Base-by-base conservation (phyloP, 2,329 filamentous ascomycete genomes). In the Fusarium longipes region DNA sequence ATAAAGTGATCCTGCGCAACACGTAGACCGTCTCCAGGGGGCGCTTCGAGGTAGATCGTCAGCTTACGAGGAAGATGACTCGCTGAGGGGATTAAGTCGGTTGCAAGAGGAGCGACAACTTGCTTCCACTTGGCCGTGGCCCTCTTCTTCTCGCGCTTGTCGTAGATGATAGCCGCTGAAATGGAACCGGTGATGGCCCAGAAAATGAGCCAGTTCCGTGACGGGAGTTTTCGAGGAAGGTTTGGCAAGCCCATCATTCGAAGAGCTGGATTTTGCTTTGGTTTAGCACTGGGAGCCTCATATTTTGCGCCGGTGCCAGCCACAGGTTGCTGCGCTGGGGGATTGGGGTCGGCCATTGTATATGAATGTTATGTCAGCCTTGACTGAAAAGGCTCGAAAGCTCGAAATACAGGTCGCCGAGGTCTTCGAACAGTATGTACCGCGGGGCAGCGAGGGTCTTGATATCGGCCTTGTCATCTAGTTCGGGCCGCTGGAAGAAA, bases 191-290 rank as follows among this genome's bases (percentile, higher is more conserved):
- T 90, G 55, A 98, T 78, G 44, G 91, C 84, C 79, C 94, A 89
- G 82, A 99, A 99, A 74, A 99, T 97, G 81, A 96, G 88, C 96
- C 96, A 99, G 78, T 98, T 98, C 64, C 96, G 91, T 18, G 95
- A 98, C 9, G 96, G 96, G 18, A 99, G 88, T 79, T 89, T 93
- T 72, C 89, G 86, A 61, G 92, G 91, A 63, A 97, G 87, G 70
- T 90, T 91, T 49, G 95, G 95, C 59, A 99, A 83, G 57, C 95
- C 95, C 81, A 96, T 88, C 86, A 92, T 91, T 67, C 87, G 87
- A 73, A 93, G 87, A 53, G 89, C 91, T 40, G 90, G 91, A 79
- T 95, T 95, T 48, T 86, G 73, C 49, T 73, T 83, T 79, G 44
- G 81, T 73, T 65, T 80, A 77, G 70, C 85, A 82, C 76, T 80